These are phyloP conservation scores for Linum usitatissimum DNA, from an alignment of 345 rosid species.

Conservation along the genomic window DNA sequence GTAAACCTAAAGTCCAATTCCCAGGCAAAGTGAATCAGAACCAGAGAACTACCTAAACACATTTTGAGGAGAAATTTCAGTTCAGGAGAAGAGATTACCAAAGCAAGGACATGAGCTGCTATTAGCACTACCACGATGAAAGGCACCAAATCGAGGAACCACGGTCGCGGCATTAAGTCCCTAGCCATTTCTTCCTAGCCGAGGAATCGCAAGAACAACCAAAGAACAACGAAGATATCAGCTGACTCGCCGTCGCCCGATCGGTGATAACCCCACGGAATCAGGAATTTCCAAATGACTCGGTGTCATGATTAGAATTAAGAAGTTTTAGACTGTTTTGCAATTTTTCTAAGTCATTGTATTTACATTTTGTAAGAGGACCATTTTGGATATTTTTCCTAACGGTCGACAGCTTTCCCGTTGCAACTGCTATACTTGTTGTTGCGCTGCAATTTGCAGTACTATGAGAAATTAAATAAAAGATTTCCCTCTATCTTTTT, in stretches of 20 bases:
- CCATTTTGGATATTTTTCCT: too few species aligned
- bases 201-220: background rate
- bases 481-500: too few species aligned
- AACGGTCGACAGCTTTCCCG: too few species aligned
- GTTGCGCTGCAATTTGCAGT: too few species aligned
- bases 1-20: slow-evolving; percentile 34
- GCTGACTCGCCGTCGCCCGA: background rate
- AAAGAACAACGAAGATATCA: background rate
- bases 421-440: too few species aligned
- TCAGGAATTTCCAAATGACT: background rate
- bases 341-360: too few species aligned
- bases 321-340: too few species aligned
- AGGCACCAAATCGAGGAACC: slow-evolving; percentile 66
- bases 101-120: slow-evolving; percentile 71
- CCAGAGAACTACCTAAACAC: background rate
- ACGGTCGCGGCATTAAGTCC: slow-evolving; percentile 36
- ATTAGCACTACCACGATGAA: slow-evolving; percentile 49
- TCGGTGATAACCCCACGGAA: background rate
- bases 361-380: too few species aligned
- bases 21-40: background rate
- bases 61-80: background rate
- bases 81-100: slow-evolving; percentile 27
- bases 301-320: background rate
- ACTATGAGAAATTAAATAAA: too few species aligned
- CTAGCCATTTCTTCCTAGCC: slow-evolving; percentile 32